A percentile compares a stretch with the other conserved stretches of the same genome.
Conservation (phyloP, 495 filamentous ascomycete species). For the Penicillium steckii region DNA sequence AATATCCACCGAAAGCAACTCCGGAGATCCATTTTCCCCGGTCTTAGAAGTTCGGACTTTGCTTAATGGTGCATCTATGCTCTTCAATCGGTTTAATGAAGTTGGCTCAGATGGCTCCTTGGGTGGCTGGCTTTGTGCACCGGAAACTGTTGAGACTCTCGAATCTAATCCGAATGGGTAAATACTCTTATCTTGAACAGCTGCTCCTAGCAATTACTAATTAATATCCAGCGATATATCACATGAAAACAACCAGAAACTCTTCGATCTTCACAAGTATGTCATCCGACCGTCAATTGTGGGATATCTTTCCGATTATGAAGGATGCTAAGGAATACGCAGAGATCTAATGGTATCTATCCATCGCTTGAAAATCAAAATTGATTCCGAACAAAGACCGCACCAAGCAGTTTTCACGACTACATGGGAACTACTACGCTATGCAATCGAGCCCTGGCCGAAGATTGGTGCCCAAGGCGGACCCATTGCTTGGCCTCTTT, state of each 20-base stretch:
- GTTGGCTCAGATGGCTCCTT: constrained; percentile 25
- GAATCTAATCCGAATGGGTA: constrained; percentile 14
- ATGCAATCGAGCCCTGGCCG: constrained; percentile 36
- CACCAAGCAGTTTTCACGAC: constrained; percentile 17
- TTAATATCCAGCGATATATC: constrained; percentile 1
- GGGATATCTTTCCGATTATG: no score
- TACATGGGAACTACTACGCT: constrained; percentile 31
- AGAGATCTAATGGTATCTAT: constrained; percentile 29
- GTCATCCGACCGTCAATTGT: background rate
- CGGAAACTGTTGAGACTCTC: constrained; percentile 19
- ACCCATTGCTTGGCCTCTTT: constrained; percentile 37
- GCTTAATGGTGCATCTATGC: constrained; percentile 34
- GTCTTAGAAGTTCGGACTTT: constrained; percentile 36
- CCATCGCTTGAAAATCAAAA: constrained; percentile 11
- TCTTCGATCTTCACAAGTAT: constrained; percentile 24
- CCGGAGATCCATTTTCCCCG: constrained; percentile 28
- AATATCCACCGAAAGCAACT: constrained; percentile 27
- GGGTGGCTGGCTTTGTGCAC: constrained; percentile 23
- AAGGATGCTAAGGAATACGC: background rate
- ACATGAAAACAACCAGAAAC: constrained; percentile 1
- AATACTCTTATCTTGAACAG: no score
- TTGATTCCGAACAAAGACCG: constrained; percentile 15
- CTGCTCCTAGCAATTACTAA: no score
- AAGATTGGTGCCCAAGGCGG: constrained; percentile 31
- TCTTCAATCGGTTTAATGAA: constrained; percentile 29